phyloP scores from a whole-genome alignment of 768 basidiomycete species.

The Suillus lakei region DNA sequence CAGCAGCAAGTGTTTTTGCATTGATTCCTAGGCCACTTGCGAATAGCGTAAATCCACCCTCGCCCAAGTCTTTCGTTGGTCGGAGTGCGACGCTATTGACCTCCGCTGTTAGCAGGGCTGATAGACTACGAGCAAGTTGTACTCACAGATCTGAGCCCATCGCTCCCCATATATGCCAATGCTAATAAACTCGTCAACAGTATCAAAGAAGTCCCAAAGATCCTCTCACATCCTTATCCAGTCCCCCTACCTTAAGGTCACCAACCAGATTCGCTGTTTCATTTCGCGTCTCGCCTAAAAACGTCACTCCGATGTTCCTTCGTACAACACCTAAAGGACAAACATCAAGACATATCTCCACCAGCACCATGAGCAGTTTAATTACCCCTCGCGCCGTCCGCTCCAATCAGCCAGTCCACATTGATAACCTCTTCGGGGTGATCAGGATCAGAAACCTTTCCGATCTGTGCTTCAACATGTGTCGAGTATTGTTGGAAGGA shows the following conservation, averaged over 20 bases:
- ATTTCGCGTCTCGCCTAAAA: slow-evolving; percentile 44
- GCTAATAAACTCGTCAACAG: neutral
- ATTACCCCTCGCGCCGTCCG: slow-evolving; percentile 42
- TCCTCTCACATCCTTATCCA: slow-evolving; percentile 16
- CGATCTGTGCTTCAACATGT: slow-evolving; percentile 34
- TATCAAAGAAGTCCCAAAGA: neutral
- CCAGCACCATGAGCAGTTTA: neutral
- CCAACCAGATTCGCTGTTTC: slow-evolving; percentile 44
- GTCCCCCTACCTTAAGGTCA: slow-evolving; percentile 30
- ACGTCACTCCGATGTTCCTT: slow-evolving; percentile 44
- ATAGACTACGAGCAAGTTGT: neutral
- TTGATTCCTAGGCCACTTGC: no score
- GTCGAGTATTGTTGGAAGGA: slow-evolving; percentile 38
- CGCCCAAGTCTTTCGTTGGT: no score
- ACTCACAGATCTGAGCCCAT: slow-evolving; percentile 9
- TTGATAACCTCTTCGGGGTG: slow-evolving; percentile 30
- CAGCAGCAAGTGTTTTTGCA: no score
- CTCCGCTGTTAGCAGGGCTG: slow-evolving; percentile 5
- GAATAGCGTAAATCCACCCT: no score
- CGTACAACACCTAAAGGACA: slow-evolving; percentile 41
- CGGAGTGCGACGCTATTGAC: neutral
- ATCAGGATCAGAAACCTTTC: slow-evolving; percentile 22
- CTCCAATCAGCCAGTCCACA: slow-evolving; percentile 47
- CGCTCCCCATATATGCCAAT: slow-evolving; percentile 13
- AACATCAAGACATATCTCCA: neutral